These are phyloP conservation scores for Eucalyptus sp. DNA, from an alignment of 345 rosid genomes.

Conservation along the genomic window DNA sequence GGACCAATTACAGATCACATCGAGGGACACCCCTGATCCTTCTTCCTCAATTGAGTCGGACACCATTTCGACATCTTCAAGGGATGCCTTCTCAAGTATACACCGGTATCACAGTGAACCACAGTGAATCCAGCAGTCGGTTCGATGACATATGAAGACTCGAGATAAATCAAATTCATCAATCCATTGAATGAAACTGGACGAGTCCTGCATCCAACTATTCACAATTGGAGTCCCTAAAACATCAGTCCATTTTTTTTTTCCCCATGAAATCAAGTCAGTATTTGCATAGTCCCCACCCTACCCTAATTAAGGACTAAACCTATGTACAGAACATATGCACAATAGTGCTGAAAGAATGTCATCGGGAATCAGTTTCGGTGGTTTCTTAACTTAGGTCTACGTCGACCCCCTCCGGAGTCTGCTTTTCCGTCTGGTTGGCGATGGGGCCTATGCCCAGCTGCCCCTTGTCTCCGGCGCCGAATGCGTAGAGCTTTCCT, in stretches of 20 bases:
- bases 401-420: constrained; percentile 57
- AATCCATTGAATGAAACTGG: constrained; percentile 15
- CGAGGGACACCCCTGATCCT: background rate
- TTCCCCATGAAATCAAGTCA: background rate
- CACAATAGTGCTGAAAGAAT: background rate
- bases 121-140: background rate
- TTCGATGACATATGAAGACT: background rate
- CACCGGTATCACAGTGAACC: background rate
- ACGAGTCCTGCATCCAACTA: constrained; percentile 14
- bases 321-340: constrained; percentile 25
- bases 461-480: constrained; percentile 94
- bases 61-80: background rate
- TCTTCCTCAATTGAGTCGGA: background rate
- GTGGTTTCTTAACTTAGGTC: constrained; percentile 42
- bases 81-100: background rate
- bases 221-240: constrained; percentile 21
- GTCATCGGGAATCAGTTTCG: background rate
- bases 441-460: constrained; percentile 63
- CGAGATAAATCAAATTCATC: background rate
- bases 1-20: background rate
- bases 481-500: constrained; percentile 78
- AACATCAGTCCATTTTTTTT: background rate
- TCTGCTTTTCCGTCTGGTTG: constrained; percentile 62
- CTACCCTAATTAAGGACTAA: constrained; percentile 26
- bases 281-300: constrained; percentile 3